Evolutionary conservation across 2,329 filamentous ascomycete species (phyloP), one percentile per base, ranked within the genome.

Genomic region (Pseudopyricularia javanii): DNA sequence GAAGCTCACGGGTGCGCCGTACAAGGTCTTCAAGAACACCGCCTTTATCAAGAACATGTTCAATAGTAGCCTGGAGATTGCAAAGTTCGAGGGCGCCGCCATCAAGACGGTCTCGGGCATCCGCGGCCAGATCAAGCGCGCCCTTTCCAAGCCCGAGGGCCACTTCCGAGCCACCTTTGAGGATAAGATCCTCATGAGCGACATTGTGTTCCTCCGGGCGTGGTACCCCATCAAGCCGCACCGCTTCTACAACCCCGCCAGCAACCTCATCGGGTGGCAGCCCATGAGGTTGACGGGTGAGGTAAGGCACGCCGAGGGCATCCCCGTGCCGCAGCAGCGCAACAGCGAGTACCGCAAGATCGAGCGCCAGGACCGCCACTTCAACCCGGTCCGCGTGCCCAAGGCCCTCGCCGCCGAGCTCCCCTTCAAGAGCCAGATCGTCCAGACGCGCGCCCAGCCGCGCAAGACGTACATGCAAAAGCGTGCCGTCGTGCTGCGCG

Each of bases 41-140:
- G 91, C 93, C 37, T 98, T 98, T 66, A 90, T 98, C 72, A 94
- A 93, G 68, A 89, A 95, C 71, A 98, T 98, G 93, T 98, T 98
- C 76, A 90, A 82, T 64, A 85, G 86, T 1, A 78, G 89, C 0
- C 82, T 98, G 43, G 93, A 98, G 66, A 93, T 98, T 58, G 91
- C 93, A 62, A 98, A 97, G 66, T 98, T 98, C 63, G 93, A 98
- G 72, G 93, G 93, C 54, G 93, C 93, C 9, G 83, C 88, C 53
- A 91, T 98, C 71, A 89, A 91, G 64, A 98, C 94, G 0, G 94
- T 98, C 24, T 96, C 91, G 1, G 94, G 94, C 51, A 83, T 98
- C 56, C 81, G 93, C 43, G 93, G 93, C 56, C 93, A 98, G 69
- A 96, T 98, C 79, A 98, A 98, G 74, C 85, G 90, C 56, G 91